Evolutionary conservation across 2,329 filamentous ascomycete species (phyloP), one percentile per base, ranked within the genome.

Genomic region (Paramyrothecium roridum): DNA sequence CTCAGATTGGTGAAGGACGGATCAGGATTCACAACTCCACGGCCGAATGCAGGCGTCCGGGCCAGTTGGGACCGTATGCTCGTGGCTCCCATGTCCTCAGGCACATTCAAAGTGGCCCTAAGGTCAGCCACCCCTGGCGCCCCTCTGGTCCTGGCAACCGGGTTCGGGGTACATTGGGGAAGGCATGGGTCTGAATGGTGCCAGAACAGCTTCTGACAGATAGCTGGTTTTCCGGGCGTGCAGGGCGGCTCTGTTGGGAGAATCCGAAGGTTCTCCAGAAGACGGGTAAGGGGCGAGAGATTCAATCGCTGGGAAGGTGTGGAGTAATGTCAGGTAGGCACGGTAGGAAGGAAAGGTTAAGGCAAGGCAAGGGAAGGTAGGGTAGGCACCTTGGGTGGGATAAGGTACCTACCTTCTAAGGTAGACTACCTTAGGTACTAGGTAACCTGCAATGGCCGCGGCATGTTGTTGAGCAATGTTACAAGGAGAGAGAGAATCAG

Each of bases 41-140:
- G 37, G n/a, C 37, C 37, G 16, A 43, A 43, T 43, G 37, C 37
- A 43, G 37, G 37, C n/a, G 37, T 16, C 13, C 23, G 17, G 23
- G 48, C 21, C 21, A 50, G n/a, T 19, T 50, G 21, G 48, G 23
- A 22, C 48, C 23, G 48, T 13, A 19, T 30, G 22, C 48, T 50
- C 48, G 48, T 50, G 48, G 48, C 48, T 50, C 48, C 48, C 48
- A 30, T 50, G 48, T 30, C 30, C 17, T 12, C 21, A 50, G n/a
- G 48, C 13, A 43, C n/a, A 43, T 43, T 13, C 37, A 43, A 30
- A 43, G 37, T 43, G 37, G 37, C 37, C 13, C 37, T 7, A 13
- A 43, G 26, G 26, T 30, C 26, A 10, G 37, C 37, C 13, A 19
- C 37, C 37, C 37, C 37, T 43, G 37, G 37, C 37, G 16, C n/a